Evolutionary conservation across 768 basidiomycete genomes (phyloP).

Genomic region (Imleria badia): DNA sequence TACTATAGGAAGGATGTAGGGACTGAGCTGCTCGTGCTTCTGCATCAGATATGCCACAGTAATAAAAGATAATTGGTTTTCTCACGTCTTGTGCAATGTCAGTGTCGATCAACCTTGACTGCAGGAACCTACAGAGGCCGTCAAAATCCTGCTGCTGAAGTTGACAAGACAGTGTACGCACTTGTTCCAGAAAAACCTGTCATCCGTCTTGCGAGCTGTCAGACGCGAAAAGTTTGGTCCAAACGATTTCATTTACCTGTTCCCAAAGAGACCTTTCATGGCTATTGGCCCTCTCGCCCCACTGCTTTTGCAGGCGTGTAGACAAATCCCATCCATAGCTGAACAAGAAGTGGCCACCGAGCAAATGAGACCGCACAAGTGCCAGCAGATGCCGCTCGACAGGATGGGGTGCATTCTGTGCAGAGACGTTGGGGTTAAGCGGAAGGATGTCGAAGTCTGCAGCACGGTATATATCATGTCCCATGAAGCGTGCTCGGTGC

Average conservation of each 20-base stretch:
- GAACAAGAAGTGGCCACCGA: conserved; percentile 80
- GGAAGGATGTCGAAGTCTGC: conserved; percentile 92
- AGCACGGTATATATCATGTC: conserved; percentile 85
- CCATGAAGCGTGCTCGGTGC: conserved; percentile 73
- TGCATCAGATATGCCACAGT: conserved; percentile 7
- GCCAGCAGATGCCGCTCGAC: conserved; percentile 87
- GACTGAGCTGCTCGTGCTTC: conserved; percentile 58
- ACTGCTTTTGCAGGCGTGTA: conserved; percentile 81
- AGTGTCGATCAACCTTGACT: conserved; percentile 58
- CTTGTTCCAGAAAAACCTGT: conserved; percentile 99
- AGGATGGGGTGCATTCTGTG: conserved; percentile 70
- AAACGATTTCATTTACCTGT: conserved; percentile 49
- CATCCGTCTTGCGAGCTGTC: conserved; percentile 68
- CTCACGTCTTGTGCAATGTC: conserved; percentile 67
- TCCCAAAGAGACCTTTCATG: conserved; percentile 68
- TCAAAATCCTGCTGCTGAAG: conserved; percentile 4
- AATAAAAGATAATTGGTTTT: neutral
- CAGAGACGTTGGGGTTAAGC: conserved; percentile 67
- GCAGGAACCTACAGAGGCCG: conserved; percentile 43
- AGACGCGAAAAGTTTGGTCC: conserved; percentile 1
- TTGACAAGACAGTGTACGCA: neutral
- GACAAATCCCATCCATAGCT: conserved; percentile 92
- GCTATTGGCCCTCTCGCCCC: conserved; percentile 52
- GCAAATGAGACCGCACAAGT: conserved; percentile 82
- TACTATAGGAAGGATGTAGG: conserved; percentile 89